phyloP scores from a whole-genome alignment of 176 grass and related monocot genomes.

The Stipa capillata region DNA sequence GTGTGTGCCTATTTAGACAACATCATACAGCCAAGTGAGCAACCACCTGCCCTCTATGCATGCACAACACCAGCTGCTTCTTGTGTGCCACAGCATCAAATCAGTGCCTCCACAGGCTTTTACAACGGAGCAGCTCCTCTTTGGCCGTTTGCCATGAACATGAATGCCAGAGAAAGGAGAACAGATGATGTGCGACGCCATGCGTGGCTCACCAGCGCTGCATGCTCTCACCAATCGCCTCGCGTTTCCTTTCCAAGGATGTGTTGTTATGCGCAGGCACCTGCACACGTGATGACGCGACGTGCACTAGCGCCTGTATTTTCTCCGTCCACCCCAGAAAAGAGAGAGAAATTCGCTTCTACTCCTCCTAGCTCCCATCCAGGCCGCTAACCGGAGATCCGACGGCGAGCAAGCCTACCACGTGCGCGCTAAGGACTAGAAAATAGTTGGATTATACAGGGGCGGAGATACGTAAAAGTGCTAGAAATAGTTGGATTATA shows the following conservation, averaged over 20 bases:
- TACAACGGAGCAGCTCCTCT: too few relatives aligned
- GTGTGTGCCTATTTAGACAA: too few relatives aligned
- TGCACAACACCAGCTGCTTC: too few relatives aligned
- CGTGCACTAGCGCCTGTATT: neutral
- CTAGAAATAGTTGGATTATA: neutral
- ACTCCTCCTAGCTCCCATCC: neutral
- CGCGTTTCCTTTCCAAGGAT: neutral
- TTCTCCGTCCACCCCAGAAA: neutral
- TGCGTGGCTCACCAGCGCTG: neutral
- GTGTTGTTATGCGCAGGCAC: neutral
- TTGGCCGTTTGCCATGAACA: too few relatives aligned
- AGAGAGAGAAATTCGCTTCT: neutral
- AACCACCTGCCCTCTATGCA: too few relatives aligned
- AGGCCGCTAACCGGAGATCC: neutral
- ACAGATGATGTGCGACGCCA: too few relatives aligned
- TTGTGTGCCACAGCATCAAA: too few relatives aligned
- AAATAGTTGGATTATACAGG: neutral
- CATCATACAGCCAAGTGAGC: too few relatives aligned
- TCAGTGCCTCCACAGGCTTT: too few relatives aligned
- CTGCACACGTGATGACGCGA: neutral
- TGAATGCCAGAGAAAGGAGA: too few relatives aligned
- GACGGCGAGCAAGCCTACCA: neutral
- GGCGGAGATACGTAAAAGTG: neutral
- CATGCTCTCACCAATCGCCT: neutral
- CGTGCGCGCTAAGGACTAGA: neutral